Evolutionary conservation across 139 green algal species (phyloP).

Genomic region (Limnomonas spitsbergensis): DNA sequence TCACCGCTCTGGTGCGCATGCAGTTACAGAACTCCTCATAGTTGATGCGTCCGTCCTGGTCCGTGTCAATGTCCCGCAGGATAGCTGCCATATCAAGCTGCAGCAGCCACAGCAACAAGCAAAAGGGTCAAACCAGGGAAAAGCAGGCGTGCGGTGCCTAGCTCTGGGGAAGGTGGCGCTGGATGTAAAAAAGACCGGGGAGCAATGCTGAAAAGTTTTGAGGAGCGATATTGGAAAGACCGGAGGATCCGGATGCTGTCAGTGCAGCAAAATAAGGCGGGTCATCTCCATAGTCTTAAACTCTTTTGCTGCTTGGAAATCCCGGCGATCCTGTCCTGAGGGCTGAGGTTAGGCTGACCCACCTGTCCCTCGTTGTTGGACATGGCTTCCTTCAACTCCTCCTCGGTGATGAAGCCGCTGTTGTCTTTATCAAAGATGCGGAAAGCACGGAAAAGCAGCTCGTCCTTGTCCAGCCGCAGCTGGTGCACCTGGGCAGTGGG

Average conservation of each 20-base stretch:
- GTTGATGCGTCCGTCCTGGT: conserved; percentile 8
- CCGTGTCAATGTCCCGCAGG: conserved; percentile 11
- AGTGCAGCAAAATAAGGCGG: no score
- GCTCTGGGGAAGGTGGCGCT: no score
- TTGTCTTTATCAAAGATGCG: conserved; percentile 6
- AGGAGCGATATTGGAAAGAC: no score
- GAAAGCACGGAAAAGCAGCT: conserved; percentile 25
- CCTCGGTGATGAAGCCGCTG: conserved; percentile 7
- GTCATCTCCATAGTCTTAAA: no score
- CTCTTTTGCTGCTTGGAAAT: no score
- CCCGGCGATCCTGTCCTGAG: not conserved
- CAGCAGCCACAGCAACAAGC: no score
- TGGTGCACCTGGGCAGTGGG: conserved; percentile 25
- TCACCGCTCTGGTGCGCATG: conserved; percentile 1
- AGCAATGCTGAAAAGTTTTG: no score
- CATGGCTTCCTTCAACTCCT: not conserved
- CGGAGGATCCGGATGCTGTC: no score
- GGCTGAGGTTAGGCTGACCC: no score
- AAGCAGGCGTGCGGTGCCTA: no score
- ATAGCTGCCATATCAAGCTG: not conserved
- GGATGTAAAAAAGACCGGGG: no score
- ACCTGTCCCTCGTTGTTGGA: not conserved
- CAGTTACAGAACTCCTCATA: conserved; percentile 17
- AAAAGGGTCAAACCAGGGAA: no score
- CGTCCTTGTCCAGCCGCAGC: conserved; percentile 26